These are phyloP conservation scores for Hapsidospora chrysogenum DNA, from an alignment of 495 filamentous ascomycete genomes.

Conservation along the genomic window DNA sequence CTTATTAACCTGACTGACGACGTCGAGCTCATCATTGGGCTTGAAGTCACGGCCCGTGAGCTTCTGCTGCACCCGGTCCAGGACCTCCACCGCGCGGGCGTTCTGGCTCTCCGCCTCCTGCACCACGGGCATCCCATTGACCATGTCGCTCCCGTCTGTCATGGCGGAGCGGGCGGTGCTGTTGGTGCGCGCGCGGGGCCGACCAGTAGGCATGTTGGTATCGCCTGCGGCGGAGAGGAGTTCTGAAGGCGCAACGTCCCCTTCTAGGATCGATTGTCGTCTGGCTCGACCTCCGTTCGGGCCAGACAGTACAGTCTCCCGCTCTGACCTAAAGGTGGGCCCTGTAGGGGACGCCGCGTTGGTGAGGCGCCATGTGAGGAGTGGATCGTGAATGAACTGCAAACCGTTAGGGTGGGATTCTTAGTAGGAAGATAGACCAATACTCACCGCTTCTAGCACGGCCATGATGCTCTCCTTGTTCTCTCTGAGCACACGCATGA, in stretches of 20 bases:
- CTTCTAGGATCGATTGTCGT: conserved; percentile 55
- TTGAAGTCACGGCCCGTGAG: conserved; percentile 60
- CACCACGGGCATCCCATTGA: conserved; percentile 18
- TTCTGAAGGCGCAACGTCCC: conserved; percentile 34
- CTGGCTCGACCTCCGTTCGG: conserved; percentile 26
- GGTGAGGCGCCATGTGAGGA: conserved; percentile 92
- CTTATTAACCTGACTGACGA: conserved; percentile 85
- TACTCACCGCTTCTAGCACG: conserved; percentile 85
- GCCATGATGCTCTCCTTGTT: conserved; percentile 99
- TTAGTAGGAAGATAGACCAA: conserved; percentile 8
- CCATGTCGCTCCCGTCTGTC: conserved; percentile 12
- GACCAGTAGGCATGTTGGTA: too few species aligned
- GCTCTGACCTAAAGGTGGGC: conserved; percentile 67
- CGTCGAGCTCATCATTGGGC: conserved; percentile 58
- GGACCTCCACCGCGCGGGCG: conserved; percentile 77
- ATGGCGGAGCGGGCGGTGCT: conserved; percentile 20
- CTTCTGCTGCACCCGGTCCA: conserved; percentile 87
- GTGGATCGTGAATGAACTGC: conserved; percentile 92
- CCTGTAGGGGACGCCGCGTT: conserved; percentile 64
- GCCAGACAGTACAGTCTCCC: conserved; percentile 28
- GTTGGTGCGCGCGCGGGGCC: conserved; percentile 35
- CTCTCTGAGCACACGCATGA: conserved; percentile 89
- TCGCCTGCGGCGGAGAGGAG: conserved; percentile 32
- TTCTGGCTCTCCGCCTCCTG: conserved; percentile 68
- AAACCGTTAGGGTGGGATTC: conserved; percentile 1